Evolutionary conservation across 768 basidiomycete genomes (phyloP), one percentile per base, ranked within the genome.

Genomic region (Crucibulum laeve): DNA sequence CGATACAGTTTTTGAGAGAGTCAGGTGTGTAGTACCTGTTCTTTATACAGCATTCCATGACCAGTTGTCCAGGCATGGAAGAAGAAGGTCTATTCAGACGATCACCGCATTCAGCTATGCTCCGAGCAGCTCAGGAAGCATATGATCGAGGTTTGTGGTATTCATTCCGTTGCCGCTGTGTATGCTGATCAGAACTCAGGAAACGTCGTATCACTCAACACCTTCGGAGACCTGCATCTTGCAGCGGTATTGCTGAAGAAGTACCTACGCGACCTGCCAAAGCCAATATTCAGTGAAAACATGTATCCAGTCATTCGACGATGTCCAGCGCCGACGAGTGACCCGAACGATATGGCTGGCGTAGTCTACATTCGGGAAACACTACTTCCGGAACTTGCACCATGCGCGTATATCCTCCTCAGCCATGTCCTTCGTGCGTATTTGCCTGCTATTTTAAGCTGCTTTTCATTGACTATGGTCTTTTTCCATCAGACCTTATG

Each of bases 171-270:
- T 26, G n/a, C 5, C 14, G 13, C 25, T 8, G 7, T 42, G 14
- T 28, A 15, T 42, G 38, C 32, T 45, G 32, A 43, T 43, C 32
- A 48, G 48, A 39, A 4, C 15, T 6, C n/a, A 87, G 86, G 87
- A 10, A 79, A 90, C 48, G 81, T 91, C 1, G 84, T 93, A 7
- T 87, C 86, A 1, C 63, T 93, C 33, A 67, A 78, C n/a, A 82
- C 72, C 1, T 91, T 87, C 54, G 74, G 71, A 0, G 89, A 91
- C 53, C 83, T 87, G 4, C 75, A 88, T 60, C 73, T 93, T 1
- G 87, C 88, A 3, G 88, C 91, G 6, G 91, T 92, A 1, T 70
- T 93, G 25, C 64, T 93, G 43, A 92, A 93, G 68, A 91, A 89
- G 57, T 91, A 86, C 57, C 64, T 93, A 19, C 77, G 87, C 26